Evolutionary conservation across 2,329 filamentous ascomycete genomes (phyloP), one percentile per base, ranked within the genome.

Genomic region (Thermoascus crustaceus): DNA sequence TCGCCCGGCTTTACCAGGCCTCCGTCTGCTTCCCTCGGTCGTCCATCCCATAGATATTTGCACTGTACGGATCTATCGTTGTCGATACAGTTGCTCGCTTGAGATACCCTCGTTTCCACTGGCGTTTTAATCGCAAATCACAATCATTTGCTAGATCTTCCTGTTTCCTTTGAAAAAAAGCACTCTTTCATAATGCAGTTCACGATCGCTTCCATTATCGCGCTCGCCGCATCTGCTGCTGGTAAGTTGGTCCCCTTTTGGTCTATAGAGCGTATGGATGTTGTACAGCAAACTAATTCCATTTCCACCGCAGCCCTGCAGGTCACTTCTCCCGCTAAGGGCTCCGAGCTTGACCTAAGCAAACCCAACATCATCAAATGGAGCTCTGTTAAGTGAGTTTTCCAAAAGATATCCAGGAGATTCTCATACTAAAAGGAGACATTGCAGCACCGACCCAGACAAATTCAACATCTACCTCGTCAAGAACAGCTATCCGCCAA

Each of bases 391-490:
- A 39, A 42, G 60, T 63, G 37, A 37, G 52, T 44, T 4, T 9
- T 32, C 1, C n/a, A 4, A 17, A 30, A 2, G 11, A 9, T 11
- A 23, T 18, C 13, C 14, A 14, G 11, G 9, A 8, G 22, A n/a
- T 10, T 22, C n/a, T 6, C 29, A 11, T 27, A 9, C 30, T 9
- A 18, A 5, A 25, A 33, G 17, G 30, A 23, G 19, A 33, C 37
- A 39, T 10, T 17, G 16, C 30, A 64, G 61, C 31, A 60, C 62
- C 26, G 66, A 69, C 36, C 60, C 64, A 0, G 33, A 48, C 3
- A 51, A 52, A 5, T 60, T 68, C 46, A 51, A 55, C 38, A 59
- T 69, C 44, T 48, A 60, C 26, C 50, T 68, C n/a, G 60, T 64
- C 47, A 63, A 67, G 38, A 49, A 60, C 34, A 50, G 52, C 36